Evolutionary conservation across 164 flowering plant genomes (phyloP).

Genomic region (Sextonia rubra): DNA sequence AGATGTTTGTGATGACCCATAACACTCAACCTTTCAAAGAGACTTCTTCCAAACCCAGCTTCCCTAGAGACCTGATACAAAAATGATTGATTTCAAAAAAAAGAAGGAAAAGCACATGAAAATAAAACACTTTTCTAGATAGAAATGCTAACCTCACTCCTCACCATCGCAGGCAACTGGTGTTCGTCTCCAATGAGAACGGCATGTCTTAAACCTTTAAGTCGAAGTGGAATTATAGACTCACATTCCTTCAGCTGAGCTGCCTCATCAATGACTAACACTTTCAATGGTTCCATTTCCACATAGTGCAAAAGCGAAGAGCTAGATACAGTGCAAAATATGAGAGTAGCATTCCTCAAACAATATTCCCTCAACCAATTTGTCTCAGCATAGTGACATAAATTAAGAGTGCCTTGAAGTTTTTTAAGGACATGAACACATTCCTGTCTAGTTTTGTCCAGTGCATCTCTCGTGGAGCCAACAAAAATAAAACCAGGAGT

Average conservation of each 20-base stretch:
- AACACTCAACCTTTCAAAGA: constrained; percentile 36
- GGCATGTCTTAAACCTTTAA: constrained; percentile 34
- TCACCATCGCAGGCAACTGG: constrained; percentile 51
- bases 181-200: constrained; percentile 50
- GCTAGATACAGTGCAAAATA: constrained; percentile 49
- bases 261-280: constrained; percentile 53
- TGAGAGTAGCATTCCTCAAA: constrained; percentile 21
- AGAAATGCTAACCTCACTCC: constrained; percentile 33
- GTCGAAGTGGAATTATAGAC: constrained; percentile 43
- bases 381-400: constrained; percentile 20
- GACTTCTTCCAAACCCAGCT: constrained; percentile 40
- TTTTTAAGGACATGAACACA: constrained; percentile 24
- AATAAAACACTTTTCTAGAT: neutral
- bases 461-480: neutral
- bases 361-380: constrained; percentile 18
- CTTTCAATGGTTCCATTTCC: constrained; percentile 15
- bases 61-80: constrained; percentile 18
- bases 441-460: constrained; percentile 19
- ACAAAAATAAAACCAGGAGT: neutral
- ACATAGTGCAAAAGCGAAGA: constrained; percentile 19
- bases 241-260: constrained; percentile 59
- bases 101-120: too few relatives aligned
- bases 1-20: constrained; percentile 39
- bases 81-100: neutral
- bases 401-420: constrained; percentile 22